Conservation (phyloP, 176 grass and related monocot species). For the Carex kokanica region DNA sequence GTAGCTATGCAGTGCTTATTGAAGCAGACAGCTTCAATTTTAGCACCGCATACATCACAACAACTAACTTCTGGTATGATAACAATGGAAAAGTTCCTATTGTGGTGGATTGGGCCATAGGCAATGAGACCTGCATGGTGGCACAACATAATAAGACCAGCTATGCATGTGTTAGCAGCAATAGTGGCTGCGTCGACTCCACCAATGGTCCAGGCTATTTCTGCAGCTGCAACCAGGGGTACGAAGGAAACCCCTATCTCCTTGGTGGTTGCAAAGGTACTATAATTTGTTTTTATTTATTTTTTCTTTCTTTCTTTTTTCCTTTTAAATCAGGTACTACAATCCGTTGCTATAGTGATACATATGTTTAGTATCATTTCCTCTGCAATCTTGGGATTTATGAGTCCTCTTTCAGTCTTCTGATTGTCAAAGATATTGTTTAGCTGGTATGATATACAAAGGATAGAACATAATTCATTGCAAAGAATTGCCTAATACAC, state of each 20-base stretch:
- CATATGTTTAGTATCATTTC: background rate
- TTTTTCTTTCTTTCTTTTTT: no score
- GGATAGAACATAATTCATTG: no score
- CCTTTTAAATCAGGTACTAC: background rate
- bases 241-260: slow-evolving; percentile 66
- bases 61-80: background rate
- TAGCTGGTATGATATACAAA: no score
- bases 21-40: slow-evolving; percentile 11
- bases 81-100: background rate
- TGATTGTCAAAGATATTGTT: no score
- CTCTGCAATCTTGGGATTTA: background rate
- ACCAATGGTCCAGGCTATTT: slow-evolving; percentile 21
- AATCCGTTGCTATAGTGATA: background rate
- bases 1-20: slow-evolving; percentile 29
- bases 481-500: no score
- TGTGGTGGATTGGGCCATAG: slow-evolving; percentile 32
- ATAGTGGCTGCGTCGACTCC: slow-evolving; percentile 6
- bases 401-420: background rate
- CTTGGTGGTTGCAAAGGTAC: slow-evolving; percentile 46
- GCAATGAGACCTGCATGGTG: background rate
- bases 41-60: background rate
- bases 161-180: slow-evolving; percentile 28
- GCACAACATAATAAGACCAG: background rate
- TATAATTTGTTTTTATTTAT: background rate
- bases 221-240: slow-evolving; percentile 10